These are phyloP conservation scores for Amphichorda felina DNA, from an alignment of 2,329 filamentous ascomycete genomes.

Conservation along the genomic window DNA sequence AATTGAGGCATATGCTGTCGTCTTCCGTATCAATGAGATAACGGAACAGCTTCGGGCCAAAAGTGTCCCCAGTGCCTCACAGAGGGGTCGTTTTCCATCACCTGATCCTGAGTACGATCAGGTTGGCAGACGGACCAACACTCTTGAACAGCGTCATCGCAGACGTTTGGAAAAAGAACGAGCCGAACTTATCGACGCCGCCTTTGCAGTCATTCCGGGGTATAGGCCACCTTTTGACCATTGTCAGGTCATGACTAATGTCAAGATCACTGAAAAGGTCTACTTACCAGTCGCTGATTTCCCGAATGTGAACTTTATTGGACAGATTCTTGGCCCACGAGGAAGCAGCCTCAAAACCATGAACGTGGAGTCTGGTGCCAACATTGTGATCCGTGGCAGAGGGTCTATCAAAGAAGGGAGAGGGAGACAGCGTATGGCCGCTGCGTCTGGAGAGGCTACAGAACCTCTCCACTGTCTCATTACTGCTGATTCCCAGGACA, in stretches of 20 bases:
- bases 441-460: slow-evolving; percentile 57
- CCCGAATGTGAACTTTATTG: slow-evolving; percentile 83
- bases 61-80: background rate
- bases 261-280: slow-evolving; percentile 75
- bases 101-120: slow-evolving; percentile 70
- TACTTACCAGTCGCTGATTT: slow-evolving; percentile 78
- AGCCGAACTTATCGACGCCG: slow-evolving; percentile 66
- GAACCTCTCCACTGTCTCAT: slow-evolving; percentile 72
- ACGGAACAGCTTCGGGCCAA: slow-evolving; percentile 61
- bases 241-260: slow-evolving; percentile 61
- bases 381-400: slow-evolving; percentile 73
- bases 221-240: slow-evolving; percentile 70
- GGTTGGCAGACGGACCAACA: slow-evolving; percentile 71
- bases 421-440: slow-evolving; percentile 55
- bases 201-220: slow-evolving; percentile 68
- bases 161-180: slow-evolving; percentile 69
- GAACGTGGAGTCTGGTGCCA: slow-evolving; percentile 64
- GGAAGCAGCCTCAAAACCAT: slow-evolving; percentile 74
- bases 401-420: slow-evolving; percentile 78
- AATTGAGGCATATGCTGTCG: slow-evolving; percentile 63
- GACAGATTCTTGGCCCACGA: slow-evolving; percentile 73
- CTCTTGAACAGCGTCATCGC: slow-evolving; percentile 64
- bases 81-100: slow-evolving; percentile 41
- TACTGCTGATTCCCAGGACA: slow-evolving; percentile 70
- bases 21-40: slow-evolving; percentile 70